Conservation (phyloP, 228 moss, liverwort and hornwort species). For the Sphagnum magellanicum region DNA sequence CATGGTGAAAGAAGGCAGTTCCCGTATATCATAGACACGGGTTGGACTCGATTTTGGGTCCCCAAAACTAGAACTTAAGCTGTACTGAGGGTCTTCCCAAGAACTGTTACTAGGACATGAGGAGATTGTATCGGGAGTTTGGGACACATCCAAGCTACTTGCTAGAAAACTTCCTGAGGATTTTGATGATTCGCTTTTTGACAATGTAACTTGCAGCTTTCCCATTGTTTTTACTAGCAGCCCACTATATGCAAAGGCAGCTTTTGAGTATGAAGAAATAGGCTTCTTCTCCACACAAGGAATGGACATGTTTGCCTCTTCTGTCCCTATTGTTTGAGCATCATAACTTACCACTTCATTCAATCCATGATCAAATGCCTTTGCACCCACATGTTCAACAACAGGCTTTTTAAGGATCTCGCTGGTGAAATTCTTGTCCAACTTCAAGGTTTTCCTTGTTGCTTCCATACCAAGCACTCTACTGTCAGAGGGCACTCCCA, state of each 20-base stretch:
- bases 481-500: no score
- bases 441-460: no score
- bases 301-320: no score
- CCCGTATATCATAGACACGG: conserved; percentile 11
- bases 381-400: no score
- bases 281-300: no score
- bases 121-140: conserved; percentile 17
- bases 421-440: no score
- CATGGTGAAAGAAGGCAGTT: not conserved
- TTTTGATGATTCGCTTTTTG: conserved; percentile 10
- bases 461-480: no score
- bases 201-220: conserved; percentile 9
- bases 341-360: no score
- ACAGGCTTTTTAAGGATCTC: no score
- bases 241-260: conserved; percentile 3
- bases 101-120: conserved; percentile 20
- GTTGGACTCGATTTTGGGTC: conserved; percentile 8
- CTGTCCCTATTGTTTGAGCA: no score
- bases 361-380: no score
- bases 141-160: conserved; percentile 19
- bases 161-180: conserved; percentile 11
- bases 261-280: not conserved
- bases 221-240: not conserved
- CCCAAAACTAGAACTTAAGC: conserved; percentile 15
- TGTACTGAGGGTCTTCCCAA: conserved; percentile 20